Evolutionary conservation across 2,329 filamentous ascomycete species (phyloP).

Genomic region (Ophiostoma himal-ulmi): DNA sequence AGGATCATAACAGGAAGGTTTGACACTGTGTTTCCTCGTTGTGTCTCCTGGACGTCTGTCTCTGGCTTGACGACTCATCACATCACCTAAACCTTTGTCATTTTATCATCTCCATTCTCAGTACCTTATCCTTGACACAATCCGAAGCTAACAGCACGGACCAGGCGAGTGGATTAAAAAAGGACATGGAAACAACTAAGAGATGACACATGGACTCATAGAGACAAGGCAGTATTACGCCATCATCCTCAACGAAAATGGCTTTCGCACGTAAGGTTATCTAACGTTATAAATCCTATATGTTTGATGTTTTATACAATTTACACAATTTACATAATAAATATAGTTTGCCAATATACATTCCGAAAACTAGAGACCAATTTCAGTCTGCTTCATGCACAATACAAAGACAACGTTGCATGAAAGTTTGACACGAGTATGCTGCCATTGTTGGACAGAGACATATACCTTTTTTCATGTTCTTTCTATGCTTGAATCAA

Average conservation of each 20-base stretch:
- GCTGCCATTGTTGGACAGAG: neutral
- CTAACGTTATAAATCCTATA: neutral
- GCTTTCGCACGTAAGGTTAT: slow-evolving; percentile 19
- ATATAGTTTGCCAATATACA: neutral
- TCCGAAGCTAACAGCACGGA: neutral
- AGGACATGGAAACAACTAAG: slow-evolving; percentile 8
- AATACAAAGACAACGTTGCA: slow-evolving; percentile 11
- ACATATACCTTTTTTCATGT: neutral
- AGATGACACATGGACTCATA: neutral
- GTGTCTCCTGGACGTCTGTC: neutral
- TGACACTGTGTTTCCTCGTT: neutral
- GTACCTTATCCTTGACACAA: neutral
- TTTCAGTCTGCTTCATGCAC: neutral
- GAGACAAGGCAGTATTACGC: slow-evolving; percentile 2
- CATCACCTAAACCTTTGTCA: neutral
- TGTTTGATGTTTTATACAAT: neutral
- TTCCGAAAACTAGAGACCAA: neutral
- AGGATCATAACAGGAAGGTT: slow-evolving; percentile 5
- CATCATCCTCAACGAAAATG: slow-evolving; percentile 13
- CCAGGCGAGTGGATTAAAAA: neutral
- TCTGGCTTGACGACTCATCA: neutral
- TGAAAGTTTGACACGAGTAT: neutral
- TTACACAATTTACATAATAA: neutral
- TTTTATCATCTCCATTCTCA: neutral
- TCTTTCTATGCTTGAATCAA: neutral